phyloP scores from a whole-genome alignment of 352 stramenopile genomes.

The Pythium guiyangense region DNA sequence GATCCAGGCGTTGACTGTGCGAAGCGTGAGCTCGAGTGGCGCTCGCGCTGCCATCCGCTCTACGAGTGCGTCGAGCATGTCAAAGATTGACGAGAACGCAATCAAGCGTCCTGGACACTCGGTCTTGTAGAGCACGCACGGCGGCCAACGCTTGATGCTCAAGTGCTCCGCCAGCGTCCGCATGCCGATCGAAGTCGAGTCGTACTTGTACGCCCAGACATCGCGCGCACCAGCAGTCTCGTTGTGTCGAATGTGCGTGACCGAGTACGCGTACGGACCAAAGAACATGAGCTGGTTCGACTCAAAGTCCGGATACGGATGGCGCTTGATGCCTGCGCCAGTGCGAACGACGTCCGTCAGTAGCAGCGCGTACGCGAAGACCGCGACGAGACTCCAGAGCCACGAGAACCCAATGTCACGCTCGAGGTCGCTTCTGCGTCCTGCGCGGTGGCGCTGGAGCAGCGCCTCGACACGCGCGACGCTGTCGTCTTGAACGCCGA shows the following conservation, averaged over 20 bases:
- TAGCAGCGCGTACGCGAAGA: conserved; percentile 13
- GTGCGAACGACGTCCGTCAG: conserved; percentile 14
- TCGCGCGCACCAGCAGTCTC: background rate
- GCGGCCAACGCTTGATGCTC: conserved; percentile 1
- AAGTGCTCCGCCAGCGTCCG: conserved; percentile 6
- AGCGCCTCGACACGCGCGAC: too few species aligned
- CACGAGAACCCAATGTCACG: conserved; percentile 1
- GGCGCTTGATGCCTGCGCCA: background rate
- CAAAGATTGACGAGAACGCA: background rate
- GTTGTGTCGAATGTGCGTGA: background rate
- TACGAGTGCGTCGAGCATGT: conserved; percentile 9
- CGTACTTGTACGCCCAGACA: conserved; percentile 15
- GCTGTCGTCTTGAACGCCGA: too few species aligned
- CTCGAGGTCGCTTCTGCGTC: background rate
- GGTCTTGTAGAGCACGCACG: conserved; percentile 8
- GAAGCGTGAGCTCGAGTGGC: conserved; percentile 2
- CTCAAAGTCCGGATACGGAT: background rate
- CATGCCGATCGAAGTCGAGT: conserved; percentile 7
- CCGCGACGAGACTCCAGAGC: background rate
- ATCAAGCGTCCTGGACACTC: conserved; percentile 1
- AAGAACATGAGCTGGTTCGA: conserved; percentile 2
- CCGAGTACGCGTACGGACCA: conserved; percentile 5
- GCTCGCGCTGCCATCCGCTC: background rate
- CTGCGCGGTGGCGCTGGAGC: background rate
- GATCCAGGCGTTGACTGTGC: conserved; percentile 3